Conservation (phyloP, 2,329 filamentous ascomycete genomes). For the Sclerotinia glacialis region DNA sequence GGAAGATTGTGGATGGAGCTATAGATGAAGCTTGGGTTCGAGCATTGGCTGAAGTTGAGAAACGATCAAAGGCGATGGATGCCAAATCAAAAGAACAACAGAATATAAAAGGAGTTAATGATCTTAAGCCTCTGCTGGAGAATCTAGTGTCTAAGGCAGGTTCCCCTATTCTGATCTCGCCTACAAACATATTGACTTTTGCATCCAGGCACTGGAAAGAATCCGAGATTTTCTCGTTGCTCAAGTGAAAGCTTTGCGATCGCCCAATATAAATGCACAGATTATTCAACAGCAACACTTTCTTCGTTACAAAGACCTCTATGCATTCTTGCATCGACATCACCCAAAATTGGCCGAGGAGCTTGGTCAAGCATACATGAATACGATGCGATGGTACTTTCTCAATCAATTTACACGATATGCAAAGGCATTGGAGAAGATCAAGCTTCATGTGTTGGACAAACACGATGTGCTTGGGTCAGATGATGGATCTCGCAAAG, state of each 20-base stretch:
- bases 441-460: constrained; percentile 80
- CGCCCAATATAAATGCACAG: constrained; percentile 94
- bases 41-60: constrained; percentile 79
- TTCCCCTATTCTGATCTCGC: neutral
- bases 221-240: constrained; percentile 92
- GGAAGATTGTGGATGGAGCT: constrained; percentile 80
- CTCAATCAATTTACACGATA: constrained; percentile 88
- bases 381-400: constrained; percentile 99
- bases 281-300: constrained; percentile 94
- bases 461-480: constrained; percentile 79
- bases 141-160: constrained; percentile 77
- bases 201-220: constrained; percentile 72
- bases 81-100: constrained; percentile 59
- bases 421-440: constrained; percentile 74
- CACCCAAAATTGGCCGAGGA: constrained; percentile 83
- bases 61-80: constrained; percentile 69
- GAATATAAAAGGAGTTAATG: constrained; percentile 72
- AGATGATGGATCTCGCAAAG: constrained; percentile 68
- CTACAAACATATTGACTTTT: neutral
- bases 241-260: constrained; percentile 90
- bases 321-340: constrained; percentile 76
- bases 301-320: constrained; percentile 83
- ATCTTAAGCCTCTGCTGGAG: constrained; percentile 79
- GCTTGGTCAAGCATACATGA: constrained; percentile 90
- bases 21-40: constrained; percentile 90